Evolutionary conservation across 1,284 basidiomycete species (phyloP).

Genomic region (Psilocybe mexicana): DNA sequence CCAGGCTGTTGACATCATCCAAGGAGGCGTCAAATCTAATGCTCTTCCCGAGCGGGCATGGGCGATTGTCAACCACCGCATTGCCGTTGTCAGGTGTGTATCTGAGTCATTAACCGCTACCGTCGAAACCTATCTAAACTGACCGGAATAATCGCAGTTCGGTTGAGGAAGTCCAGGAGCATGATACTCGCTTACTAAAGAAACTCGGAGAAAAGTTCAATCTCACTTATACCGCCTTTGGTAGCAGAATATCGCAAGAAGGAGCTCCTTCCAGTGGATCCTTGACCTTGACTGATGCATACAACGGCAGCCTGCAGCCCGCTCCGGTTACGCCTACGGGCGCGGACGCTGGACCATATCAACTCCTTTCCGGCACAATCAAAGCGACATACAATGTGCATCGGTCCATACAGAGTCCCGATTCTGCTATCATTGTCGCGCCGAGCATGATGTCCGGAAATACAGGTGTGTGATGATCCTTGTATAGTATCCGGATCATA

Average conservation of each 20-base stretch:
- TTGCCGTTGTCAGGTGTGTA: slow-evolving; percentile 49
- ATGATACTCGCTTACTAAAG: slow-evolving; percentile 43
- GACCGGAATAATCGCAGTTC: slow-evolving; percentile 32
- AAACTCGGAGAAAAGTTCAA: slow-evolving; percentile 48
- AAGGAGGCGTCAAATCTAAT: slow-evolving; percentile 70
- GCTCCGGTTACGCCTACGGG: slow-evolving; percentile 44
- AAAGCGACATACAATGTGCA: slow-evolving; percentile 45
- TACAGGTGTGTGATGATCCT: slow-evolving; percentile 25
- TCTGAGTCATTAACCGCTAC: neutral
- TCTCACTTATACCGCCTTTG: slow-evolving; percentile 57
- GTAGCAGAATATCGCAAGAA: slow-evolving; percentile 35
- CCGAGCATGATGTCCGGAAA: slow-evolving; percentile 37
- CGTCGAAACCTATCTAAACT: neutral
- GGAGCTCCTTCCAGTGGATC: slow-evolving; percentile 36
- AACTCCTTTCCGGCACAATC: slow-evolving; percentile 47
- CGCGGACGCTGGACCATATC: slow-evolving; percentile 39
- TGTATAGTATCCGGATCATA: neutral
- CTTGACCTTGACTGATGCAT: slow-evolving; percentile 39
- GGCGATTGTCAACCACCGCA: slow-evolving; percentile 62
- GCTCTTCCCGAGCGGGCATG: slow-evolving; percentile 58
- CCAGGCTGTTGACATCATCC: slow-evolving; percentile 68
- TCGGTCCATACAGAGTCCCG: slow-evolving; percentile 16
- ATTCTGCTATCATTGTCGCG: slow-evolving; percentile 26
- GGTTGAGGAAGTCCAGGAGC: slow-evolving; percentile 41
- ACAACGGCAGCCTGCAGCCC: slow-evolving; percentile 39